phyloP scores from a whole-genome alignment of 2,329 filamentous ascomycete species.

The Cordyceps tenuipes region DNA sequence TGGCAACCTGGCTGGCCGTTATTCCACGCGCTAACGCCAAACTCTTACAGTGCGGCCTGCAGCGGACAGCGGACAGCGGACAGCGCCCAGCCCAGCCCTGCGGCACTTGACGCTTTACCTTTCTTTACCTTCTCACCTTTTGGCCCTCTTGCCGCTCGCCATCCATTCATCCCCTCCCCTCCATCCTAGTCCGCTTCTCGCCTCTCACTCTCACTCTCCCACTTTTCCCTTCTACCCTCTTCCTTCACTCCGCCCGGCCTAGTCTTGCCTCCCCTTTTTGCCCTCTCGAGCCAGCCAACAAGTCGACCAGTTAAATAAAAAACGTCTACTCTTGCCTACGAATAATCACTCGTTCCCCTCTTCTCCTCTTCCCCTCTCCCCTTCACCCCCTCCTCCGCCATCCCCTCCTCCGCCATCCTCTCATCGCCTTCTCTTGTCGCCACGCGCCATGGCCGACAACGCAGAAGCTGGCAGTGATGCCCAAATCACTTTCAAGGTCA shows the following conservation, averaged over 20 bases:
- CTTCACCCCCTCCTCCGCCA: background rate
- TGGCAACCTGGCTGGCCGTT: too few relatives aligned
- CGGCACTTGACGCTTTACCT: background rate
- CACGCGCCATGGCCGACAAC: conserved; percentile 55
- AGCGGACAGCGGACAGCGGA: too few relatives aligned
- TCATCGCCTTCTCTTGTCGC: background rate
- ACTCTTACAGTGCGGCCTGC: too few relatives aligned
- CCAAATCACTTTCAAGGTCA: conserved; percentile 92
- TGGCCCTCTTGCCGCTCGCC: background rate
- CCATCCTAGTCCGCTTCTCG: background rate
- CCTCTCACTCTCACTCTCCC: background rate
- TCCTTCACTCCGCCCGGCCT: background rate
- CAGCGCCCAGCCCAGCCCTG: too few relatives aligned
- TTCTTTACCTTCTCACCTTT: background rate
- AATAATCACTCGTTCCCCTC: background rate
- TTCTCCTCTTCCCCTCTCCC: background rate
- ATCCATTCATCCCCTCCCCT: background rate
- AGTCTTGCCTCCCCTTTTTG: too few relatives aligned
- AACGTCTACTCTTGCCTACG: too few relatives aligned
- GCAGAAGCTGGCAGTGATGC: conserved; percentile 53
- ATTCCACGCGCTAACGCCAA: too few relatives aligned
- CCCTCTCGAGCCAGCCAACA: conserved; percentile 8
- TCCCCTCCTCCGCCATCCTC: background rate
- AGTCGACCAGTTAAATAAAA: background rate
- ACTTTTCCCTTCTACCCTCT: background rate